Evolutionary conservation across 2,329 filamentous ascomycete species (phyloP).

Genomic region (Fusarium sp.): DNA sequence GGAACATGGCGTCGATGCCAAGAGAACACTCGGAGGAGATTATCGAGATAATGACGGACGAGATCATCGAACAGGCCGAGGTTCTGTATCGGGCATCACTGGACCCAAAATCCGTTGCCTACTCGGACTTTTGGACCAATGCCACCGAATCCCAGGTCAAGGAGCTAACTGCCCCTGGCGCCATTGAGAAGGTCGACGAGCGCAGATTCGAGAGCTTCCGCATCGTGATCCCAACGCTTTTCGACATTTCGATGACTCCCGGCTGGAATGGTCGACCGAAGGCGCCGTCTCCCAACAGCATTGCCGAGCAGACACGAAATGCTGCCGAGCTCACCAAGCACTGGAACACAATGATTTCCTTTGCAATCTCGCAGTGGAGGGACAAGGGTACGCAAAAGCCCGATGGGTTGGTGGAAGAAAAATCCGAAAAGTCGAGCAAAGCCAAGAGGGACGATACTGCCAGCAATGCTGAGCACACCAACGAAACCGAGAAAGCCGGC

Average conservation of each 20-base stretch:
- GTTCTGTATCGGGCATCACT: conserved; percentile 58
- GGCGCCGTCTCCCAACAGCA: conserved; percentile 58
- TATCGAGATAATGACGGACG: conserved; percentile 51
- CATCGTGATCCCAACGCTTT: conserved; percentile 62
- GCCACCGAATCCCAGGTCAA: conserved; percentile 42
- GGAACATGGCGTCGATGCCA: conserved; percentile 62
- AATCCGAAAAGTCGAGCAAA: conserved; percentile 21
- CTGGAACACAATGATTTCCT: conserved; percentile 62
- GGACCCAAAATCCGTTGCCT: conserved; percentile 57
- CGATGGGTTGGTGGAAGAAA: conserved; percentile 43
- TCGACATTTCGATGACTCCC: conserved; percentile 66
- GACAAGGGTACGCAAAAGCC: conserved; percentile 56
- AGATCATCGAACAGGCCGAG: conserved; percentile 61
- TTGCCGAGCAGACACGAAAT: conserved; percentile 65
- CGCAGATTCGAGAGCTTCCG: conserved; percentile 58
- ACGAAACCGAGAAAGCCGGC: conserved; percentile 4
- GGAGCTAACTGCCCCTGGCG: conserved; percentile 40
- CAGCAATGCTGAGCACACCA: conserved; percentile 18
- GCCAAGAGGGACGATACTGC: conserved; percentile 18
- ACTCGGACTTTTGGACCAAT: conserved; percentile 56
- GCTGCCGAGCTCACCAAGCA: conserved; percentile 61
- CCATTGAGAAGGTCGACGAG: conserved; percentile 39
- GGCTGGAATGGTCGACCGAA: conserved; percentile 61
- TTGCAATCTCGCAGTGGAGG: conserved; percentile 58
- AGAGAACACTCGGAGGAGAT: conserved; percentile 50